phyloP scores from a whole-genome alignment of 305 asterid species.

The Coffea humblotiana region DNA sequence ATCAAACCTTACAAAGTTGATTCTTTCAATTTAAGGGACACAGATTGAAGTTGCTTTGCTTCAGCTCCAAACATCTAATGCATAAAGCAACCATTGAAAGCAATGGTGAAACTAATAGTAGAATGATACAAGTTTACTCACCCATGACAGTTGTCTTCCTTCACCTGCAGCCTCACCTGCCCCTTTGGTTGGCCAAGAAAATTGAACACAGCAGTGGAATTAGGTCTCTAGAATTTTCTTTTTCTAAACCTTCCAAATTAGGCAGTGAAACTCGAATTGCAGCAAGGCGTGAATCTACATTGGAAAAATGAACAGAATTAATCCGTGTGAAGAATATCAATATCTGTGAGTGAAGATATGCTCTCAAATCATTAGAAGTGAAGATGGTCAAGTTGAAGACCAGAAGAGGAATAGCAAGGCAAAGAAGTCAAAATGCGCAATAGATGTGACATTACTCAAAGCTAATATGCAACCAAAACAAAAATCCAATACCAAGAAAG shows the following conservation, averaged over 20 bases:
- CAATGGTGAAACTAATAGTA: neutral
- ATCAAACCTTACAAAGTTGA: neutral
- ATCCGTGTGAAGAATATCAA: neutral
- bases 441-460: neutral
- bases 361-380: neutral
- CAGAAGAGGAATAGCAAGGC: neutral
- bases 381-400: neutral
- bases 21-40: neutral
- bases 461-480: neutral
- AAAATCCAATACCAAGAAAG: neutral
- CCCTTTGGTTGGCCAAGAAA: conserved; percentile 84
- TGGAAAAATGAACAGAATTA: neutral
- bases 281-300: conserved; percentile 74
- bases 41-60: neutral
- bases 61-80: neutral
- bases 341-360: neutral
- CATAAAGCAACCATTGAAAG: neutral
- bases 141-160: conserved; percentile 62
- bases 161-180: conserved; percentile 77
- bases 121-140: conserved; percentile 36
- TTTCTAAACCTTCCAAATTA: conserved; percentile 34
- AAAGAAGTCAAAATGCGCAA: neutral
- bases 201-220: conserved; percentile 70
- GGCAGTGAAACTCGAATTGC: conserved; percentile 57
- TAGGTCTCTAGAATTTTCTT: conserved; percentile 41